Base-by-base conservation (phyloP, 2,329 filamentous ascomycete genomes). In the Knoxdaviesia capensis region DNA sequence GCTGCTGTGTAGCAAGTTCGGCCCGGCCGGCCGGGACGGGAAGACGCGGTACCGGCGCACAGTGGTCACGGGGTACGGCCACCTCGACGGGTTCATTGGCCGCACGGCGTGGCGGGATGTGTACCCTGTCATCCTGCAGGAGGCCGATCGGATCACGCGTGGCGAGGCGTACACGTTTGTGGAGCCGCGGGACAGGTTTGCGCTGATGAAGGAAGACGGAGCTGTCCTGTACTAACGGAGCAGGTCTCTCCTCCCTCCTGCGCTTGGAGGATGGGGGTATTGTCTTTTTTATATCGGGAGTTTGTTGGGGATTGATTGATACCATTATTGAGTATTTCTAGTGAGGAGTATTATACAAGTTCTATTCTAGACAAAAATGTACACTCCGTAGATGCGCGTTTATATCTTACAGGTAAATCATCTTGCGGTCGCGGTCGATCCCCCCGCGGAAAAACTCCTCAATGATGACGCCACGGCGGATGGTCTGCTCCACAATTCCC, bases 361-460 rank as follows among this genome's bases (percentile, higher is more conserved):
- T 9, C 34, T 11, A 35, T 9, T 9, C 11, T 9, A 35, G 2
- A 35, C 9, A 35, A 35, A 9, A 9, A 11, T 20, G 20, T 20
- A 20, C 20, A 20, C 3, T 2, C 3, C 20, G 20, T 20, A 20
- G 20, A 20, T 20, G 20, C 20, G 20, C 20, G 20, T 3, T 20
- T 20, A 20, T 20, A 8, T 34, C 38, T 39, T 33, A 43, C 7
- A 41, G 5, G 6, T 39, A 20, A 32, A 40, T 41, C 39, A 77
- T 71, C 49, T 68, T 61, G 7, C 73, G 62, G 37, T 68, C 54
- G 36, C 62, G 57, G 44, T 64, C 66, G 34, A 86, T 74, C 0
- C 75, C 80, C 0, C 83, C 83, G 46, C 83, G 62, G 48, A 86
- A 83, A 53, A 83, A 60, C 46, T 86, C 78, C 31, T 63, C 64